Evolutionary conservation across 257 asterid genomes (phyloP).

Genomic region (Capsicum rhomboideum): DNA sequence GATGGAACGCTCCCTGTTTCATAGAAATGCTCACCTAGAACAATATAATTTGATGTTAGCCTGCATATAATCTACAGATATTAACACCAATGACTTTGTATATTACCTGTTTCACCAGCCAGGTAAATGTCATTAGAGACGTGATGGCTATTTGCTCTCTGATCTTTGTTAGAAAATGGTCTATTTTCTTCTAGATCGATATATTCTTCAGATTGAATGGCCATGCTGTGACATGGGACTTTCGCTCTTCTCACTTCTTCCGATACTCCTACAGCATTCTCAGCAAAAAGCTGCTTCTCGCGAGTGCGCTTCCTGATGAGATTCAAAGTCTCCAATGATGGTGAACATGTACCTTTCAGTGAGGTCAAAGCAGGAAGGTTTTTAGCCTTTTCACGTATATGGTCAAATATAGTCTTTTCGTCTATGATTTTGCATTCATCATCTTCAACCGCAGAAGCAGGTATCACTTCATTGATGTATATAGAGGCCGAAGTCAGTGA

Average conservation of each 20-base stretch:
- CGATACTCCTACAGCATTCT: conserved; percentile 26
- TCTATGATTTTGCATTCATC: conserved; percentile 71
- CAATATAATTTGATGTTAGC: conserved; percentile 3
- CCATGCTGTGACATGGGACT: conserved; percentile 13
- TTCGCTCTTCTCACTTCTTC: conserved; percentile 27
- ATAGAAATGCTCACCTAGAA: conserved; percentile 12
- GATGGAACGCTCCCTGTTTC: conserved; percentile 16
- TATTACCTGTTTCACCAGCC: conserved; percentile 35
- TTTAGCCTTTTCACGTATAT: conserved; percentile 74
- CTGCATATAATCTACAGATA: not conserved
- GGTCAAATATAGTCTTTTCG: conserved; percentile 72
- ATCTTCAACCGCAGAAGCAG: conserved; percentile 38
- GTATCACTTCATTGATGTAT: conserved; percentile 23
- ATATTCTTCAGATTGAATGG: conserved; percentile 13
- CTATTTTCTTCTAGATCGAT: conserved; percentile 19
- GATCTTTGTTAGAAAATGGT: conserved; percentile 17
- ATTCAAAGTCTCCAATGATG: conserved; percentile 59
- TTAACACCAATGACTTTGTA: not conserved
- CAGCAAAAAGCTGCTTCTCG: conserved; percentile 47
- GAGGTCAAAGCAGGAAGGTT: conserved; percentile 44
- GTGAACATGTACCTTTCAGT: conserved; percentile 31
- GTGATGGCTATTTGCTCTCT: conserved; percentile 5
- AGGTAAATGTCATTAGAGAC: conserved; percentile 13
- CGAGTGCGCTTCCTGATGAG: conserved; percentile 77
- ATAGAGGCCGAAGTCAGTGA: conserved; percentile 10